Conservation (phyloP, 257 asterid species). For the Solanum habrochaites region DNA sequence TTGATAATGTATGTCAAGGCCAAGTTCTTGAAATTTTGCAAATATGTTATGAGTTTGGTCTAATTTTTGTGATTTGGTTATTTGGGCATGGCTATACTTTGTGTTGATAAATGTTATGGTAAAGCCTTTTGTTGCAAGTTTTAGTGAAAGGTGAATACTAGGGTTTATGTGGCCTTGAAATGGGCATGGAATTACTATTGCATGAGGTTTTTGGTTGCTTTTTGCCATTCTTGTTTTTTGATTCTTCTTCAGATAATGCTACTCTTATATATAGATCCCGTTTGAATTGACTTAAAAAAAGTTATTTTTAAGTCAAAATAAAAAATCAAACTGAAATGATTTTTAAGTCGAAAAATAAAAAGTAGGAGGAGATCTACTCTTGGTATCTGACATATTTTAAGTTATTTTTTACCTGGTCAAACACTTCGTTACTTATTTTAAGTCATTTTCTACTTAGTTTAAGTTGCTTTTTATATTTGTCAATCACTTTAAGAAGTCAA, state of each 20-base stretch:
- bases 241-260: neutral
- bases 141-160: constrained; percentile 1
- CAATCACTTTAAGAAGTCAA: too few species aligned
- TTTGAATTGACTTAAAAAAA: too few species aligned
- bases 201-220: neutral
- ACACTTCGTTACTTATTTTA: too few species aligned
- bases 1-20: constrained; percentile 42
- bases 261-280: neutral
- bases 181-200: constrained; percentile 4
- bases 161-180: constrained; percentile 8
- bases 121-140: constrained; percentile 10
- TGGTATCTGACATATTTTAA: too few species aligned
- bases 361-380: too few species aligned
- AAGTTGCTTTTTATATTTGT: too few species aligned
- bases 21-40: constrained; percentile 15
- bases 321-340: too few species aligned
- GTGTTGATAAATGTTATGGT: neutral
- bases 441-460: too few species aligned
- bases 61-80: neutral
- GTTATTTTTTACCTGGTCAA: too few species aligned
- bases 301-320: too few species aligned
- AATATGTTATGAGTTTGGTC: constrained; percentile 13
- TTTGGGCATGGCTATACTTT: neutral
- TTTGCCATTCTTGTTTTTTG: neutral
- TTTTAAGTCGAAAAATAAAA: too few species aligned